phyloP scores from a whole-genome alignment of 129 eudicot genomes.

The Flaveria bidentis region DNA sequence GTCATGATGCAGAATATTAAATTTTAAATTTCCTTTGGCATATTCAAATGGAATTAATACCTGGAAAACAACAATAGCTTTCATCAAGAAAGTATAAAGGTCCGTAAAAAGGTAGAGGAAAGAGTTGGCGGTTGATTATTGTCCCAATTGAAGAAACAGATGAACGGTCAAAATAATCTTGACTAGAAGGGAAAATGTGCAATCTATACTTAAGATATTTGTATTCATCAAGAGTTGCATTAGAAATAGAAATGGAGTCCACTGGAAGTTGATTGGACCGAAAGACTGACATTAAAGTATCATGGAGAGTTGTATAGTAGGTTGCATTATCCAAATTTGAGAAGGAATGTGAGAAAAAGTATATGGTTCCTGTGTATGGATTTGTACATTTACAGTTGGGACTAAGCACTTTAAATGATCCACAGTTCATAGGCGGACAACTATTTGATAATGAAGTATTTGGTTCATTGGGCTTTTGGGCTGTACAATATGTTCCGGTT shows the following conservation, averaged over 20 bases:
- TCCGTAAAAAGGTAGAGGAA: constrained; percentile 48
- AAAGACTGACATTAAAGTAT: constrained; percentile 42
- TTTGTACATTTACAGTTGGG: constrained; percentile 60
- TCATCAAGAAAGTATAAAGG: constrained; percentile 62
- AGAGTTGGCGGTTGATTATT: constrained; percentile 68
- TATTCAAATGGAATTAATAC: constrained; percentile 32
- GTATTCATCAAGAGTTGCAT: constrained; percentile 41
- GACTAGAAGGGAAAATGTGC: constrained; percentile 71
- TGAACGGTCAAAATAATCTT: constrained; percentile 54
- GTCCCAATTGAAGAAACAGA: constrained; percentile 50
- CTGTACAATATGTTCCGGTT: constrained; percentile 49
- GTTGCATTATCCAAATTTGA: constrained; percentile 57
- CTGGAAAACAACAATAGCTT: constrained; percentile 53
- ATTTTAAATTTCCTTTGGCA: neutral
- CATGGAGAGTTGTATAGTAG: constrained; percentile 48
- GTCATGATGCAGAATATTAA: neutral
- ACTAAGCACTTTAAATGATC: constrained; percentile 43
- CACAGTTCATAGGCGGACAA: constrained; percentile 52
- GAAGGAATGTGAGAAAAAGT: constrained; percentile 66
- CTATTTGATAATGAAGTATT: constrained; percentile 24
- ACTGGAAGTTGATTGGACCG: constrained; percentile 51
- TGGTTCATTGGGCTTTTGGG: constrained; percentile 28
- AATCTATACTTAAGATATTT: constrained; percentile 54
- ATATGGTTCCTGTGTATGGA: constrained; percentile 77
- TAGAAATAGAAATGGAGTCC: constrained; percentile 58